Conservation (phyloP, 2,329 filamentous ascomycete genomes). For the Tolypocladium pustulatum region DNA sequence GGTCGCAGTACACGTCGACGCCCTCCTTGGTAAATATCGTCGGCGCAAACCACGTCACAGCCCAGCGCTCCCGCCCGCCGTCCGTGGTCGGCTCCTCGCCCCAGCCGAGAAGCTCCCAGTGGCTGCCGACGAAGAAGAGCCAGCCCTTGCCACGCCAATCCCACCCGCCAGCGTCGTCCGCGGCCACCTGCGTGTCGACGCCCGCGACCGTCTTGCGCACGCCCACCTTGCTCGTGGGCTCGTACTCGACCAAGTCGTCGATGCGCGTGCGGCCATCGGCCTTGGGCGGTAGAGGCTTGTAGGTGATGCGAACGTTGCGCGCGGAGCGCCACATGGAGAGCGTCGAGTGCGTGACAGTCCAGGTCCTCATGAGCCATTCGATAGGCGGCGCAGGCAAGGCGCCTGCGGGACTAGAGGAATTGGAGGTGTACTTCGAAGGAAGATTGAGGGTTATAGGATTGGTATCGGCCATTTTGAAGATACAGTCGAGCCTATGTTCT, state of each 20-base stretch:
- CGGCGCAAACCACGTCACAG: slow-evolving; percentile 75
- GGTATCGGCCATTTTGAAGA: slow-evolving; percentile 5
- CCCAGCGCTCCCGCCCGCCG: slow-evolving; percentile 49
- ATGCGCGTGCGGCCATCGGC: slow-evolving; percentile 35
- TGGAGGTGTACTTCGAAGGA: slow-evolving; percentile 38
- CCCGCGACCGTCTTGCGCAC: slow-evolving; percentile 53
- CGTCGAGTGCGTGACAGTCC: slow-evolving; percentile 66
- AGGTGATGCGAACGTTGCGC: slow-evolving; percentile 72
- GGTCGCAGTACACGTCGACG: slow-evolving; percentile 65
- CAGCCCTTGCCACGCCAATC: slow-evolving; percentile 71
- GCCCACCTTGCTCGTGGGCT: slow-evolving; percentile 35
- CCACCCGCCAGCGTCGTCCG: slow-evolving; percentile 37
- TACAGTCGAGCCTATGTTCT: background rate
- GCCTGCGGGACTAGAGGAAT: slow-evolving; percentile 11
- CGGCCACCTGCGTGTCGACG: slow-evolving; percentile 40
- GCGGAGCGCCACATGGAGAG: slow-evolving; percentile 72
- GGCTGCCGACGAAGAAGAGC: slow-evolving; percentile 59
- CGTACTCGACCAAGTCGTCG: slow-evolving; percentile 66
- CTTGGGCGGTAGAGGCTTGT: slow-evolving; percentile 41
- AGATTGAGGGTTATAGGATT: slow-evolving; percentile 15
- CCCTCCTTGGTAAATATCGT: slow-evolving; percentile 78
- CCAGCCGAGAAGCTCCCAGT: slow-evolving; percentile 77
- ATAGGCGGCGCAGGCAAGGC: slow-evolving; percentile 34
- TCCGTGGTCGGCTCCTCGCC: slow-evolving; percentile 40
- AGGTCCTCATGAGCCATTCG: slow-evolving; percentile 54